phyloP scores from a whole-genome alignment of 2,329 filamentous ascomycete species.

The Neurospora sp. region DNA sequence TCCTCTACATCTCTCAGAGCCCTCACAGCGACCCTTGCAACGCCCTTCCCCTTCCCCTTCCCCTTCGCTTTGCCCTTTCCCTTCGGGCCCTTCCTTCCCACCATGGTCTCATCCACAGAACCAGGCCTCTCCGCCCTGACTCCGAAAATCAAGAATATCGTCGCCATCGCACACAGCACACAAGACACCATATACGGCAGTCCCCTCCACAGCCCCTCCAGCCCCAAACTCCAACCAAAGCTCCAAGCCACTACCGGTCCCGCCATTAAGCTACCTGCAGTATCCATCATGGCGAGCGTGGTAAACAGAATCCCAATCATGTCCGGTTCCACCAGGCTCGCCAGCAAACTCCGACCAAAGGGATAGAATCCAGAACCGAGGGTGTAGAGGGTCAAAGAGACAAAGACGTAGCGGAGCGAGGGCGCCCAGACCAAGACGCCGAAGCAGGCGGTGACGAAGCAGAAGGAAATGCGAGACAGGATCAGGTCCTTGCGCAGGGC shows the following conservation, averaged over 20 bases:
- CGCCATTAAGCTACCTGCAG: not conserved
- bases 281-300: not conserved
- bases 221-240: not conserved
- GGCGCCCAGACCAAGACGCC: not conserved
- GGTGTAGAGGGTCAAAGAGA: not conserved
- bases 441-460: not conserved
- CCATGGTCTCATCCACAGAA: not conserved
- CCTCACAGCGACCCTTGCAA: not conserved
- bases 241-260: not conserved
- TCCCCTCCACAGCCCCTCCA: not conserved
- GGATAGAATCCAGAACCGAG: not conserved
- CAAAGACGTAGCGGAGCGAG: not conserved
- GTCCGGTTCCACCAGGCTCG: not conserved
- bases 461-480: not conserved
- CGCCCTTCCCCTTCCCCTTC: not conserved
- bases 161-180: not conserved
- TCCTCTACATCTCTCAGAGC: not conserved
- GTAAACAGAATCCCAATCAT: not conserved
- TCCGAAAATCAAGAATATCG: not conserved
- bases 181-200: not conserved
- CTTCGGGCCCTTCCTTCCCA: not conserved
- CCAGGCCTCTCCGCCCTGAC: not conserved
- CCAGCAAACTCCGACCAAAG: not conserved
- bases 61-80: not conserved
- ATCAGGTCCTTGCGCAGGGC: not conserved